Percentiles rank a stretch among this genome's conserved stretches.
Evolutionary conservation across 768 basidiomycete species (phyloP).

Genomic region (Suillus fuscotomentosus): DNA sequence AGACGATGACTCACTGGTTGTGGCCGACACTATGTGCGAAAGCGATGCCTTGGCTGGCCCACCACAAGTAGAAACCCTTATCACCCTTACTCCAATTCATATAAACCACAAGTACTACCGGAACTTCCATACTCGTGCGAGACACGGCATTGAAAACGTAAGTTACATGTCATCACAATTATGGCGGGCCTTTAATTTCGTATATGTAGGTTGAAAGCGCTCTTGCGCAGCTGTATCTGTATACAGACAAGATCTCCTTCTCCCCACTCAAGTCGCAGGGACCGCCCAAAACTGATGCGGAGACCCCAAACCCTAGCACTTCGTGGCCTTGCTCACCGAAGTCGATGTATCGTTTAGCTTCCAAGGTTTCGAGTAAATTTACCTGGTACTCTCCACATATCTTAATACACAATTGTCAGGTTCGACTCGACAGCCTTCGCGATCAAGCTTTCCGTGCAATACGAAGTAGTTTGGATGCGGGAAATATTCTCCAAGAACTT

Average conservation of each 20-base stretch:
- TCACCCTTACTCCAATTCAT: slow-evolving; percentile 4
- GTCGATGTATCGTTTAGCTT: slow-evolving; percentile 43
- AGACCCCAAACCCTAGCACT: not conserved
- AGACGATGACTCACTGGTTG: not conserved
- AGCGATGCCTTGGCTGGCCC: too few species aligned
- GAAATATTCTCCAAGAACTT: slow-evolving; percentile 24
- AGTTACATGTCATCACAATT: not conserved
- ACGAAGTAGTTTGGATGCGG: slow-evolving; percentile 14
- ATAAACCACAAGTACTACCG: slow-evolving; percentile 16
- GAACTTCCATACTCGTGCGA: slow-evolving; percentile 21
- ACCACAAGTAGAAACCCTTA: not conserved
- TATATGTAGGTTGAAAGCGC: slow-evolving; percentile 33
- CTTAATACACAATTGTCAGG: slow-evolving; percentile 6
- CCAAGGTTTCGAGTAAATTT: slow-evolving; percentile 22
- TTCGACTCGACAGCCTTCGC: slow-evolving; percentile 19
- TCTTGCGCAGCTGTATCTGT: slow-evolving; percentile 41
- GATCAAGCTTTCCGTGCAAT: slow-evolving; percentile 20
- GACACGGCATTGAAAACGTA: slow-evolving; percentile 30
- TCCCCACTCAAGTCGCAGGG: slow-evolving; percentile 26
- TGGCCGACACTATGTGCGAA: slow-evolving; percentile 4
- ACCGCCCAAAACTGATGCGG: not conserved
- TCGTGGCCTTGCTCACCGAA: slow-evolving; percentile 36
- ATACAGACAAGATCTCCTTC: slow-evolving; percentile 34
- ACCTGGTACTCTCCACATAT: not conserved
- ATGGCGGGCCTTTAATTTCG: not conserved